Evolutionary conservation across 768 basidiomycete genomes (phyloP).

Genomic region (Tylopilus cervinicoccineus): DNA sequence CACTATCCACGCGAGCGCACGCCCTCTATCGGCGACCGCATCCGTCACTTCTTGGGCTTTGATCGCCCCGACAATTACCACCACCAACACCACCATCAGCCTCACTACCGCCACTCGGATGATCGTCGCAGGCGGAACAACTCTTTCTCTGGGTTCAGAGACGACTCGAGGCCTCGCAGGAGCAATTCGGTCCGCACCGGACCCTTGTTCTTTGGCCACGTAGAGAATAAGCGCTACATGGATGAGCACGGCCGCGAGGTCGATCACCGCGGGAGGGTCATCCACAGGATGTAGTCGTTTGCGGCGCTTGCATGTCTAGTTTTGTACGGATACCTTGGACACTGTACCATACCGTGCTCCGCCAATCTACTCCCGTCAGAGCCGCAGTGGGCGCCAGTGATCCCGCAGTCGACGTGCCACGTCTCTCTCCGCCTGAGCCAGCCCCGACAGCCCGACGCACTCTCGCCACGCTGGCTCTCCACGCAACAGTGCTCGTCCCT

Average conservation of each 20-base stretch:
- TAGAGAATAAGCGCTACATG: slow-evolving; percentile 14
- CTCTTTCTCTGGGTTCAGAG: slow-evolving; percentile 22
- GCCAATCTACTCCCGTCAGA: slow-evolving; percentile 27
- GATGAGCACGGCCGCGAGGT: slow-evolving; percentile 29
- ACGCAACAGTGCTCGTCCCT: slow-evolving; percentile 52
- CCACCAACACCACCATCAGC: slow-evolving; percentile 7
- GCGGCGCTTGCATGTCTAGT: slow-evolving; percentile 5
- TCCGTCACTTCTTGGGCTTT: slow-evolving; percentile 37
- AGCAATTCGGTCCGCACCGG: slow-evolving; percentile 18
- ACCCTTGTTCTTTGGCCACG: slow-evolving; percentile 20
- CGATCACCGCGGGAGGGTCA: slow-evolving; percentile 22
- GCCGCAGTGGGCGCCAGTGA: slow-evolving; percentile 65
- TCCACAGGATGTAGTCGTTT: slow-evolving; percentile 21
- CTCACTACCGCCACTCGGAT: not conserved
- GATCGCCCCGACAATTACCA: slow-evolving; percentile 9
- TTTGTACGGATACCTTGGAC: not conserved
- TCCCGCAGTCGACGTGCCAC: slow-evolving; percentile 52
- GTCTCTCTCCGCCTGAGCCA: slow-evolving; percentile 53
- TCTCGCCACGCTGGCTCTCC: slow-evolving; percentile 28
- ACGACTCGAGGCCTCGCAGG: slow-evolving; percentile 13
- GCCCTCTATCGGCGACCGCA: slow-evolving; percentile 34
- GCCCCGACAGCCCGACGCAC: slow-evolving; percentile 18
- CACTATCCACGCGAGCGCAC: slow-evolving; percentile 14
- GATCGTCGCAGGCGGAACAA: slow-evolving; percentile 23
- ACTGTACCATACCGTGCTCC: not conserved